phyloP scores from a whole-genome alignment of 768 basidiomycete genomes.

The Naematelia encephala region DNA sequence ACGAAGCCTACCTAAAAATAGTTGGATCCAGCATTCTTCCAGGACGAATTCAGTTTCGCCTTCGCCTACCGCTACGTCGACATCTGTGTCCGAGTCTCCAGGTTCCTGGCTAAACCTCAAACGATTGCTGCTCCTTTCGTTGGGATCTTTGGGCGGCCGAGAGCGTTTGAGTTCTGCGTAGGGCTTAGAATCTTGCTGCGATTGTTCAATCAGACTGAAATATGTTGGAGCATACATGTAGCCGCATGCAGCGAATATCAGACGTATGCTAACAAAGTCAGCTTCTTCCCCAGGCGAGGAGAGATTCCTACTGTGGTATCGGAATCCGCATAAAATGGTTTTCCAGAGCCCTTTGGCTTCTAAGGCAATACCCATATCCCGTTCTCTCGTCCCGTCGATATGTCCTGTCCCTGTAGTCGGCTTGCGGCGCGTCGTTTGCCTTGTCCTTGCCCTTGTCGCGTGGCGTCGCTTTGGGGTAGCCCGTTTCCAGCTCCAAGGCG shows the following conservation, averaged over 20 bases:
- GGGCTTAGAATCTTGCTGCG: slow-evolving; percentile 36
- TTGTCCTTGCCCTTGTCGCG: slow-evolving; percentile 52
- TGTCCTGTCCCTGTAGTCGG: slow-evolving; percentile 22
- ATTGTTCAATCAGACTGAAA: slow-evolving; percentile 56
- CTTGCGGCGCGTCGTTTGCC: slow-evolving; percentile 53
- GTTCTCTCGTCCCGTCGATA: slow-evolving; percentile 38
- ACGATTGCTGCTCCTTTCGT: slow-evolving; percentile 3
- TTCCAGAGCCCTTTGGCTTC: slow-evolving; percentile 59
- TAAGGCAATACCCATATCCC: slow-evolving; percentile 40
- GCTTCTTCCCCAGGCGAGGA: slow-evolving; percentile 34
- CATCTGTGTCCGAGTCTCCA: too few relatives aligned
- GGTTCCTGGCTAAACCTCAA: background rate
- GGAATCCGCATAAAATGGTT: slow-evolving; percentile 43
- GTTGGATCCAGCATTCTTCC: slow-evolving; percentile 23
- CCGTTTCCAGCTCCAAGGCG: slow-evolving; percentile 27
- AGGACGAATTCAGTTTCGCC: slow-evolving; percentile 53
- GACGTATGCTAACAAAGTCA: slow-evolving; percentile 54
- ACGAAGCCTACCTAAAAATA: slow-evolving; percentile 12
- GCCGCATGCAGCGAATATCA: slow-evolving; percentile 51
- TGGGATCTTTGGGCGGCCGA: slow-evolving; percentile 52
- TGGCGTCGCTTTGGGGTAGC: slow-evolving; percentile 21
- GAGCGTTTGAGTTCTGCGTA: slow-evolving; percentile 29
- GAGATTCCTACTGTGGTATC: slow-evolving; percentile 12
- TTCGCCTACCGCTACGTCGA: slow-evolving; percentile 3
- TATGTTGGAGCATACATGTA: slow-evolving; percentile 63